Evolutionary conservation across 2,329 filamentous ascomycete species (phyloP).

Genomic region (Grosmannia clavigera): DNA sequence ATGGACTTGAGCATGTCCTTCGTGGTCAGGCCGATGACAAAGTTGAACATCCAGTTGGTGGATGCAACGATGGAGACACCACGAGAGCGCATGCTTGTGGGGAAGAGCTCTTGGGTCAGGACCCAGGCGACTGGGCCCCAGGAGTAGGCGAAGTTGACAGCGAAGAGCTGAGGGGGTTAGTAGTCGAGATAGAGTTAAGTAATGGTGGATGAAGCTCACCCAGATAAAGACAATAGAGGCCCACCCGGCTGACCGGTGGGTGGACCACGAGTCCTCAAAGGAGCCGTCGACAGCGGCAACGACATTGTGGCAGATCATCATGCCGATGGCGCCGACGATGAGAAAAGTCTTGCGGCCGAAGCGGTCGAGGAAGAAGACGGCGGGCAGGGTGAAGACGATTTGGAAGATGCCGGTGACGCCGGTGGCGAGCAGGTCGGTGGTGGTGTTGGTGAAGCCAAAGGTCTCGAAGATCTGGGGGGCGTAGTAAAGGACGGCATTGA

Average conservation of each 20-base stretch:
- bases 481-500: conserved; percentile 55
- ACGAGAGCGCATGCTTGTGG: conserved; percentile 2
- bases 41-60: conserved; percentile 34
- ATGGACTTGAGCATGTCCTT: conserved; percentile 23
- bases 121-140: conserved; percentile 13
- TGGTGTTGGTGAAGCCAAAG: conserved; percentile 42
- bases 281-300: conserved; percentile 63
- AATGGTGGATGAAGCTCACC: not conserved
- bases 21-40: conserved; percentile 32
- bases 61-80: conserved; percentile 21
- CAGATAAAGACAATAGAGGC: conserved; percentile 4
- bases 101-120: conserved; percentile 23
- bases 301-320: conserved; percentile 77
- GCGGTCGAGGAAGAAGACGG: conserved; percentile 53
- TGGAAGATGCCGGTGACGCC: conserved; percentile 28
- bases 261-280: conserved; percentile 2
- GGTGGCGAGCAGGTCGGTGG: conserved; percentile 47
- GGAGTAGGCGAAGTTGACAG: conserved; percentile 8
- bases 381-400: conserved; percentile 31
- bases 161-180: conserved; percentile 1
- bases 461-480: conserved; percentile 48
- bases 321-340: conserved; percentile 25
- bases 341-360: conserved; percentile 14
- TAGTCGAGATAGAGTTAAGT: not conserved
- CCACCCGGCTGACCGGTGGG: conserved; percentile 5